Conservation (phyloP, 192 early-diverging fungal genomes). For the Backusella westeae region DNA sequence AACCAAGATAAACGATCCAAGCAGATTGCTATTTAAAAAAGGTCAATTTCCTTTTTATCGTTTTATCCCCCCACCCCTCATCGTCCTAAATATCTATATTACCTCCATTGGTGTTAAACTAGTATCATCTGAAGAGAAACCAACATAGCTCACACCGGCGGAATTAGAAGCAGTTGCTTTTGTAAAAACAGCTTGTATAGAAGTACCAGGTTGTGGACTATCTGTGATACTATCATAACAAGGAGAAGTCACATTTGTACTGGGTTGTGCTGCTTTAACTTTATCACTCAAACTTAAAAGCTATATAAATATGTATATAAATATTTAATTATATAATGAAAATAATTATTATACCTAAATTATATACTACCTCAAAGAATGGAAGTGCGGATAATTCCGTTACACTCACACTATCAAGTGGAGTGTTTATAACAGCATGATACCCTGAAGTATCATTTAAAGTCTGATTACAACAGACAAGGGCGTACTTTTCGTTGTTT, state of each 20-base stretch:
- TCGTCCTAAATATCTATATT: background rate
- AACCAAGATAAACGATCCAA: conserved; percentile 12
- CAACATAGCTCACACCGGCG: background rate
- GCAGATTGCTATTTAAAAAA: conserved; percentile 4
- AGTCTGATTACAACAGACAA: conserved; percentile 7
- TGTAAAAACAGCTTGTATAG: background rate
- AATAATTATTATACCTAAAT: background rate
- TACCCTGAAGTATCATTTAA: background rate
- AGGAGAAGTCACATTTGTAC: conserved; percentile 12
- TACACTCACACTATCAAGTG: conserved; percentile 7
- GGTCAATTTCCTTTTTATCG: background rate
- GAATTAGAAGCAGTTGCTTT: background rate
- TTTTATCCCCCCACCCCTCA: background rate
- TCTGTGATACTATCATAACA: conserved; percentile 2
- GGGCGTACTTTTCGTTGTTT: conserved; percentile 28
- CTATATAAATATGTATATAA: conserved; percentile 5
- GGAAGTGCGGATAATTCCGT: background rate
- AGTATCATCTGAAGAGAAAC: conserved; percentile 1
- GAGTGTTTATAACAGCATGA: conserved; percentile 10
- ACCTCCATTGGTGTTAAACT: conserved; percentile 15
- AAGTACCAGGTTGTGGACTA: background rate
- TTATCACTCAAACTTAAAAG: conserved; percentile 4
- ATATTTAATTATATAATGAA: background rate
- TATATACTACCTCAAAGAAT: conserved; percentile 13
- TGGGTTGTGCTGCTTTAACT: conserved; percentile 9